Conservation (phyloP, 2,329 filamentous ascomycete genomes). For the Botrytis byssoidea region DNA sequence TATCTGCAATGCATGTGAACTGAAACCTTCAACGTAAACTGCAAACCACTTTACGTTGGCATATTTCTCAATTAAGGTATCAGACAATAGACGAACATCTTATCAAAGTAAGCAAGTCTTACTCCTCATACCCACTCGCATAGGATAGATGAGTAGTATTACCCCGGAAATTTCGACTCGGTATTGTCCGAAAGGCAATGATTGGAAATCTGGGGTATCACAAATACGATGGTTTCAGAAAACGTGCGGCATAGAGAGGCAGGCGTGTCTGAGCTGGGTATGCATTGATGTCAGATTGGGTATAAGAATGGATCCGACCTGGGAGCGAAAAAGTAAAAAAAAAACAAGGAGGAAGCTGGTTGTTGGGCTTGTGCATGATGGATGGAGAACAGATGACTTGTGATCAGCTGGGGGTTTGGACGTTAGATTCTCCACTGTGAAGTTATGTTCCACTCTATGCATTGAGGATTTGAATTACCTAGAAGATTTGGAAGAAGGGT, state of each 20-base stretch:
- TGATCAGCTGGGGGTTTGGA: slow-evolving; percentile 3
- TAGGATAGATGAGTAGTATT: not conserved
- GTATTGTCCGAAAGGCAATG: slow-evolving; percentile 8
- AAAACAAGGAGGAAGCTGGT: not conserved
- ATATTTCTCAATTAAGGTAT: not conserved
- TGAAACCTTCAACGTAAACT: not conserved
- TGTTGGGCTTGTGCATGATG: not conserved
- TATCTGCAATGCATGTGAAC: not conserved
- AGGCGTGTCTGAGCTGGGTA: not conserved
- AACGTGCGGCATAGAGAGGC: not conserved
- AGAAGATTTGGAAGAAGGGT: not conserved
- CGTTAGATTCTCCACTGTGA: not conserved
- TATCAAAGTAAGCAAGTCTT: not conserved
- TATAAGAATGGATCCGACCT: not conserved
- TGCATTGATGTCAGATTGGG: slow-evolving; percentile 2
- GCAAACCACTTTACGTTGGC: not conserved
- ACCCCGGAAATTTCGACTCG: not conserved
- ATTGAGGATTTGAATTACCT: not conserved
- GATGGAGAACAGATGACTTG: not conserved
- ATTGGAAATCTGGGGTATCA: not conserved
- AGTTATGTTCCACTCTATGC: not conserved
- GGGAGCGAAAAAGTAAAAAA: not conserved
- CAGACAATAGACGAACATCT: not conserved
- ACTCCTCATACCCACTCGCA: not conserved
- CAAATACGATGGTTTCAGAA: slow-evolving; percentile 6